These are phyloP conservation scores for Podaxis sp. DNA, from an alignment of 768 basidiomycete species.

Conservation along the genomic window DNA sequence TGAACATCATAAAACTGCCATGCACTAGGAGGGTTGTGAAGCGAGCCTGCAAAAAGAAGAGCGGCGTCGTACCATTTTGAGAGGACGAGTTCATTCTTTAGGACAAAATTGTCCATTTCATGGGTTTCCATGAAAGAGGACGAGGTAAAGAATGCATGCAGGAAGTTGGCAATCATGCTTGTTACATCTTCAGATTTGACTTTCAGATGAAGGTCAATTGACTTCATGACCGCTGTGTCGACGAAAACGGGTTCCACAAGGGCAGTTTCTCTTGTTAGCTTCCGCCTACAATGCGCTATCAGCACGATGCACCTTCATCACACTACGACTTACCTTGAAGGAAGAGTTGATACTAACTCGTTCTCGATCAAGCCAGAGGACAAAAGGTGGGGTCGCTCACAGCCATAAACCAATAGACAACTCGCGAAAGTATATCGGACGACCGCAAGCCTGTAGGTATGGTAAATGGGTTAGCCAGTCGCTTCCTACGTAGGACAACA, in stretches of 20 bases:
- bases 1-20: conserved; percentile 72
- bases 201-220: conserved; percentile 47
- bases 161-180: conserved; percentile 55
- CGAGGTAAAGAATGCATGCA: conserved; percentile 55
- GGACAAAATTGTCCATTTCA: conserved; percentile 70
- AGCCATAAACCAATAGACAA: conserved; percentile 65
- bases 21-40: conserved; percentile 33
- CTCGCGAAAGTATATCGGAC: conserved; percentile 58
- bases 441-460: conserved; percentile 36
- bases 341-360: conserved; percentile 45
- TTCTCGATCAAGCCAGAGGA: conserved; percentile 42
- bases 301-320: not conserved
- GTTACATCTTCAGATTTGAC: conserved; percentile 45
- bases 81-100: conserved; percentile 57
- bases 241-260: conserved; percentile 58
- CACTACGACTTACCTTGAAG: conserved; percentile 42
- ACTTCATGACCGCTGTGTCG: conserved; percentile 50
- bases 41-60: not conserved
- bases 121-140: conserved; percentile 58
- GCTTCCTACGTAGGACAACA: conserved; percentile 15
- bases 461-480: not conserved
- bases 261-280: conserved; percentile 34
- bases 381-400: conserved; percentile 45
- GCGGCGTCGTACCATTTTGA: conserved; percentile 46
- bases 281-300: conserved; percentile 35